Percentiles rank a stretch among this genome's conserved stretches.
Conservation (phyloP, 805 yeast genomes). For the Ogataea zsoltii region DNA sequence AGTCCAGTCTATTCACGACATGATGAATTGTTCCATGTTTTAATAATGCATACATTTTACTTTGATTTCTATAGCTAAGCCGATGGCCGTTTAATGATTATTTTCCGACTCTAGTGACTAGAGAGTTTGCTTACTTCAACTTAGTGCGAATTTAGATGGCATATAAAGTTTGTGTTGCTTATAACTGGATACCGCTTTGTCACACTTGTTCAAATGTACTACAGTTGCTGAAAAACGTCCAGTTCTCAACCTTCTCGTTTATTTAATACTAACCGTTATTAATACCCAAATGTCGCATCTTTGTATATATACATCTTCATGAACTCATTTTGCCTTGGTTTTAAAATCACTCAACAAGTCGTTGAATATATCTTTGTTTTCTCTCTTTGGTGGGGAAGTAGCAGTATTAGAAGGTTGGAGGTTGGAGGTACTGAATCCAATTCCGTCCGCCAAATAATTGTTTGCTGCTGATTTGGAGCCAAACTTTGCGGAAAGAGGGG, state of each 20-base stretch:
- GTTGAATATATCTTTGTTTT: constrained; percentile 12
- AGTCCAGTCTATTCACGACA: constrained; percentile 21
- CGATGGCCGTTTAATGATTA: neutral
- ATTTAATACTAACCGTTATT: neutral
- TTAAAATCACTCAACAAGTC: constrained; percentile 18
- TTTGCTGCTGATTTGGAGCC: too few species aligned
- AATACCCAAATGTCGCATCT: neutral
- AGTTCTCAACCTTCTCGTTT: too few species aligned
- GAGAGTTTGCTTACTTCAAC: too few species aligned
- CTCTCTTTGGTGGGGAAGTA: neutral
- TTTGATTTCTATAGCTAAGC: neutral
- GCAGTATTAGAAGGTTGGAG: too few species aligned
- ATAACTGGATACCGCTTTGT: too few species aligned
- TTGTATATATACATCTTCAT: too few species aligned
- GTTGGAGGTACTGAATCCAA: too few species aligned
- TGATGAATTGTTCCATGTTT: constrained; percentile 6
- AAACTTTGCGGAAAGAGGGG: neutral
- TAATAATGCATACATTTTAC: neutral
- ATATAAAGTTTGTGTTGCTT: too few species aligned
- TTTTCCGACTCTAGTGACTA: neutral
- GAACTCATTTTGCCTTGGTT: constrained; percentile 3
- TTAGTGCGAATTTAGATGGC: too few species aligned
- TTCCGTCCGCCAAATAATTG: neutral
- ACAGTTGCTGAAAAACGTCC: too few species aligned
- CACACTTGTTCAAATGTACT: too few species aligned